Percentiles rank a stretch among this genome's conserved stretches.
phyloP scores from a whole-genome alignment of 805 yeast genomes.

The Myxozyma melibiosi region DNA sequence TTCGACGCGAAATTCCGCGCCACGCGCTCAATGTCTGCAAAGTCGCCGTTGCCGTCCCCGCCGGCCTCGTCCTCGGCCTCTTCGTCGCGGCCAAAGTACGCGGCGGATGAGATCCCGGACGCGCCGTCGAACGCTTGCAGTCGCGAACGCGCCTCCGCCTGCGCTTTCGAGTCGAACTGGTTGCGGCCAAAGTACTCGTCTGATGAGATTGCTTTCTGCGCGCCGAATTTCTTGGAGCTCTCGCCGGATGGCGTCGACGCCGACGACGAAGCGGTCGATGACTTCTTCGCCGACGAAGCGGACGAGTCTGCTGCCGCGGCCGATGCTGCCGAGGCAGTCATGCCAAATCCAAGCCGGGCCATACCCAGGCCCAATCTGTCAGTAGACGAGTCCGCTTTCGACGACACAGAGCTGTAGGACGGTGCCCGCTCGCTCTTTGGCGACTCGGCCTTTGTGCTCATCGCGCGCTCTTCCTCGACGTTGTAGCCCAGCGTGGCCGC shows the following conservation, averaged over 20 bases:
- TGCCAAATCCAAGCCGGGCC: constrained; percentile 88
- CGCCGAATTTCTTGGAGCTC: constrained; percentile 65
- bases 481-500: constrained; percentile 49
- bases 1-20: constrained; percentile 68
- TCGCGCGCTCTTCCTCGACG: constrained; percentile 37
- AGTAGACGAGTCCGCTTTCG: constrained; percentile 9
- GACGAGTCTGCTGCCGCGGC: constrained; percentile 39
- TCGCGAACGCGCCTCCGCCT: constrained; percentile 78
- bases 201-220: constrained; percentile 91
- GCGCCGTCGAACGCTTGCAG: constrained; percentile 83
- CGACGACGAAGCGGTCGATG: constrained; percentile 51
- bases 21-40: constrained; percentile 56
- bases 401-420: constrained; percentile 6
- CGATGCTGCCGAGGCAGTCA: constrained; percentile 65
- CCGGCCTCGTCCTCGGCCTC: constrained; percentile 47
- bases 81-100: constrained; percentile 88
- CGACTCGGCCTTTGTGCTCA: constrained; percentile 8
- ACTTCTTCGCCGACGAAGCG: constrained; percentile 34
- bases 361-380: constrained; percentile 39
- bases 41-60: constrained; percentile 33
- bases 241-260: constrained; percentile 37
- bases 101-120: constrained; percentile 84
- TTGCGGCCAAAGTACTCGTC: constrained; percentile 94
- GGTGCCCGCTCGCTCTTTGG: constrained; percentile 16
- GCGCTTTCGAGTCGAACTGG: constrained; percentile 72